Conservation (phyloP, 2,329 filamentous ascomycete species). For the Drechslera avenae region DNA sequence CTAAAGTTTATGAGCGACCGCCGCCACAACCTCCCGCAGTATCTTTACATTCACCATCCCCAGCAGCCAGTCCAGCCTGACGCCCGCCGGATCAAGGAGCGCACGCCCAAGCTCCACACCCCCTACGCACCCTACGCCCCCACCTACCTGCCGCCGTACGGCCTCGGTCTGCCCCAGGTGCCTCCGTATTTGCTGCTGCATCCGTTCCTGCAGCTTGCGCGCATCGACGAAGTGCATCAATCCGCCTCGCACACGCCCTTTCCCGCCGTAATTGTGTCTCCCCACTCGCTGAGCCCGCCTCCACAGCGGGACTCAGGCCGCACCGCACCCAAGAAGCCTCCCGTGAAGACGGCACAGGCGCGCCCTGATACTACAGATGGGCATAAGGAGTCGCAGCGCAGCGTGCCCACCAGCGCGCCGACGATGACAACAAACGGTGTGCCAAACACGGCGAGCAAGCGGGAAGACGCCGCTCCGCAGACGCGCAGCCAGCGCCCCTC, state of each 20-base stretch:
- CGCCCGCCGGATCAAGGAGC: slow-evolving; percentile 17
- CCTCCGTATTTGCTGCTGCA: slow-evolving; percentile 34
- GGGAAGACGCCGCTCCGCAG: slow-evolving; percentile 28
- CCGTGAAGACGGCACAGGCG: slow-evolving; percentile 34
- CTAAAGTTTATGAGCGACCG: slow-evolving; percentile 35
- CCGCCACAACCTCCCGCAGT: slow-evolving; percentile 27
- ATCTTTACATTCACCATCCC: slow-evolving; percentile 34
- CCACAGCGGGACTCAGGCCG: slow-evolving; percentile 41
- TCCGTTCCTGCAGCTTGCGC: slow-evolving; percentile 37
- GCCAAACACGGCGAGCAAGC: slow-evolving; percentile 37
- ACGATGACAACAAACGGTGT: slow-evolving; percentile 46
- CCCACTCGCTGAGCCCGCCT: slow-evolving; percentile 41
- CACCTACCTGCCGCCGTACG: slow-evolving; percentile 13
- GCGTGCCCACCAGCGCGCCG: slow-evolving; percentile 44
- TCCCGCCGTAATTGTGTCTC: slow-evolving; percentile 49
- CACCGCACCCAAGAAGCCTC: slow-evolving; percentile 37
- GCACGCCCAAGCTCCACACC: slow-evolving; percentile 15
- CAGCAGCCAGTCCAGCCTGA: slow-evolving; percentile 21
- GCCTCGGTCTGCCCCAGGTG: slow-evolving; percentile 10
- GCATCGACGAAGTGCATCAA: slow-evolving; percentile 35
- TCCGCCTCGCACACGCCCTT: slow-evolving; percentile 24
- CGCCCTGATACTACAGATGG: slow-evolving; percentile 46
- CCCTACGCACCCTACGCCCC: slow-evolving; percentile 13
- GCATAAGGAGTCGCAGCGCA: slow-evolving; percentile 38
- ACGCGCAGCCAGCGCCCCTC: slow-evolving; percentile 52